phyloP scores from a whole-genome alignment of 2,329 filamentous ascomycete species.

The Paracoccidioides lutzii region DNA sequence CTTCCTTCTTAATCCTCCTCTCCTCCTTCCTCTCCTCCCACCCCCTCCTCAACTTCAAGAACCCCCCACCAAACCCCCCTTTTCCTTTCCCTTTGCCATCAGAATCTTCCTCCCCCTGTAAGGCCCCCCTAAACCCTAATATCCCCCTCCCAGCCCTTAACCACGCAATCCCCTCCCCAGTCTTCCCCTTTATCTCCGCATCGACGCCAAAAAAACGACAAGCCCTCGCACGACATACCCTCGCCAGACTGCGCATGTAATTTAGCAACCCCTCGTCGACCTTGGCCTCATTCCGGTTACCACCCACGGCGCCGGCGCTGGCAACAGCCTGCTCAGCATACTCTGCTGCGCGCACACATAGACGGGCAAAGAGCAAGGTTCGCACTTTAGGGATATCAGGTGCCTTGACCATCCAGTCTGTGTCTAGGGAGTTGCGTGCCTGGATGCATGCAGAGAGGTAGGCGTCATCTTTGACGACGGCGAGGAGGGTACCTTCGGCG shows the following conservation, averaged over 20 bases:
- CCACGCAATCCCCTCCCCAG: slow-evolving; percentile 79
- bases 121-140: slow-evolving; percentile 45
- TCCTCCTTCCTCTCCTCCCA: slow-evolving; percentile 70
- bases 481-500: slow-evolving; percentile 79
- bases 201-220: slow-evolving; percentile 87
- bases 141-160: slow-evolving; percentile 63
- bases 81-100: slow-evolving; percentile 16
- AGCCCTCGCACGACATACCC: slow-evolving; percentile 67
- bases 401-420: slow-evolving; percentile 92
- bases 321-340: slow-evolving; percentile 63
- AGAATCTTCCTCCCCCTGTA: slow-evolving; percentile 34
- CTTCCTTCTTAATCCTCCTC: slow-evolving; percentile 57
- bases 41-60: slow-evolving; percentile 54
- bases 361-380: slow-evolving; percentile 71
- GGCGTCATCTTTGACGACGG: slow-evolving; percentile 86
- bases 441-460: slow-evolving; percentile 75
- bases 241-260: slow-evolving; percentile 63
- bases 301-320: slow-evolving; percentile 31
- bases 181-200: slow-evolving; percentile 68
- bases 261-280: slow-evolving; percentile 54
- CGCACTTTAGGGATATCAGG: slow-evolving; percentile 81
- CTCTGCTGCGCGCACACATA: slow-evolving; percentile 79
- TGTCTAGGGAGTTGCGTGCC: slow-evolving; percentile 67
- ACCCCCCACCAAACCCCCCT: slow-evolving; percentile 16
- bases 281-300: slow-evolving; percentile 23